Base-by-base conservation (phyloP, 1,284 basidiomycete genomes). In the Fomitopsis betulina region DNA sequence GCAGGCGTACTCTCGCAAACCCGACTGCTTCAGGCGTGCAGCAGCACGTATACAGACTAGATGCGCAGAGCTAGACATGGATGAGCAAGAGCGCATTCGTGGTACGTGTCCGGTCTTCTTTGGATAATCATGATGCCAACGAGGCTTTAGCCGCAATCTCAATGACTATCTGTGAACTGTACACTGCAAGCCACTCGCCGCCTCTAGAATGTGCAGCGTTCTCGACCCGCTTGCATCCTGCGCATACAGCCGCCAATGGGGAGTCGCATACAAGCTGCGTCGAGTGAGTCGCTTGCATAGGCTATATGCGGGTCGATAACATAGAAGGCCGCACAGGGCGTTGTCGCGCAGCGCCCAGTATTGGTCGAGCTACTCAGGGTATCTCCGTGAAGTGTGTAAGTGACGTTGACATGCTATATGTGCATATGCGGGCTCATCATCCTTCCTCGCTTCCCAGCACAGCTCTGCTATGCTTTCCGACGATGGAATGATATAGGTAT, bases 331-430 rank as follows among this genome's bases (percentile, higher is more conserved):
- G 8, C 19, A 7, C 27, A 91, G 88, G 58, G 87, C 89, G 13
- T 71, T 91, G 27, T 84, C 88, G 15, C 76, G 88, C 55, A 91
- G 89, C 67, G 81, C 89, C 8, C 88, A 91, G 65, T 86, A 85
- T 65, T 91, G 89, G 89, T 88, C 89, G 8, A 90, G 87, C 62
- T 91, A 90, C 69, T 91, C 88, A 5, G 88, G 89, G 0, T 90
- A 91, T 70, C 76, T 91, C 54, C 81, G 88, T 53, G 88, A 91
- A 77, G 79, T 89, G 56, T 82, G 88, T 88, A 67, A 66, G 86
- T 75, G 33, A n/a, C 19, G 1, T 56, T 51, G n/a, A 56, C 53
- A 33, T 27, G 30, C 54, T 3, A 23, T 55, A 58, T 53, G 50
- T 30, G n/a, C 33, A 35, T 51, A 38, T 19, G 40, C 35, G 40